phyloP scores from a whole-genome alignment of 108 stramenopile genomes.

The Bacterosira constricta region DNA sequence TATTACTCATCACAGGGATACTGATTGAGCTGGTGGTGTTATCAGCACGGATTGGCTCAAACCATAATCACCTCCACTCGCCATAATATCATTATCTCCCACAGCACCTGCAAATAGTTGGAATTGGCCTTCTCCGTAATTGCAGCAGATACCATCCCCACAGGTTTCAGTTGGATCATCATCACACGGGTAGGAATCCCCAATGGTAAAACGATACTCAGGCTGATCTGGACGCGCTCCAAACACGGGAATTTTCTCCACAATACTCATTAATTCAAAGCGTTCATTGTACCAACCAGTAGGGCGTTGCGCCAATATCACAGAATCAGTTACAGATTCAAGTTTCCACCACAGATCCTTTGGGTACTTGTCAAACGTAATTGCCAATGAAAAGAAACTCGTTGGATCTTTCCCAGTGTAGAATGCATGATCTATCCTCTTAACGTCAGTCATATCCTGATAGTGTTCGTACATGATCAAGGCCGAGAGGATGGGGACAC shows the following conservation, averaged over 20 bases:
- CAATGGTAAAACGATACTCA: conserved; percentile 36
- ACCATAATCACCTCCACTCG: conserved; percentile 35
- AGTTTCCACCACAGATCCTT: conserved; percentile 42
- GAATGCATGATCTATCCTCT: conserved; percentile 33
- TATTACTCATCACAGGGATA: background rate
- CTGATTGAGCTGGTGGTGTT: background rate
- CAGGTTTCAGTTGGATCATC: conserved; percentile 28
- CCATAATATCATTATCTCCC: conserved; percentile 25
- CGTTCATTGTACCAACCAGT: conserved; percentile 37
- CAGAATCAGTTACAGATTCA: conserved; percentile 20
- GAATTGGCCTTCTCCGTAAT: conserved; percentile 34
- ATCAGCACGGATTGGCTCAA: conserved; percentile 8
- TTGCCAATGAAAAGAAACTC: conserved; percentile 29
- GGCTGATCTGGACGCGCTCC: background rate
- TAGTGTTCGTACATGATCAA: conserved; percentile 39
- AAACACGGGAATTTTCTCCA: conserved; percentile 41
- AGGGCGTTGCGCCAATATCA: conserved; percentile 39
- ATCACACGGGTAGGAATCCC: conserved; percentile 35
- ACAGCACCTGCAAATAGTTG: conserved; percentile 27
- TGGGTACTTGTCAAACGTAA: conserved; percentile 15
- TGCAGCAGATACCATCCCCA: conserved; percentile 45
- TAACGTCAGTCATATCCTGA: background rate
- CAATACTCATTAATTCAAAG: conserved; percentile 34
- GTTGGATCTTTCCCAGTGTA: conserved; percentile 29
- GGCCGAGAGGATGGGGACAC: conserved; percentile 11